Conservation (phyloP, 352 stramenopile species). For the Salisapilia sapeloensis region DNA sequence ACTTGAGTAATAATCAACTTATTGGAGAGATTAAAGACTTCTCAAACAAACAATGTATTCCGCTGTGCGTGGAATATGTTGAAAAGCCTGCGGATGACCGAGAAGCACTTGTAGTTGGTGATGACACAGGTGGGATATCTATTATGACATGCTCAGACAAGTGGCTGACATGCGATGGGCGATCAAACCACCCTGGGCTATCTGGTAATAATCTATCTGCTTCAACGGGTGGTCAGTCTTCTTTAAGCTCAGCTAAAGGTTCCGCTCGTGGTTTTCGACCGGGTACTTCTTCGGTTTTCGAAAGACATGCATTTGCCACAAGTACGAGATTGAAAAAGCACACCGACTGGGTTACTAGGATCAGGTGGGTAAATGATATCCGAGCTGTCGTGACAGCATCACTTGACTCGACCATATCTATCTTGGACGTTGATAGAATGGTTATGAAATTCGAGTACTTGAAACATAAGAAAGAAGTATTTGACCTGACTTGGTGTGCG, state of each 20-base stretch:
- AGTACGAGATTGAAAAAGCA: slow-evolving; percentile 68
- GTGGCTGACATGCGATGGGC: slow-evolving; percentile 51
- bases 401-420: slow-evolving; percentile 64
- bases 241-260: not conserved
- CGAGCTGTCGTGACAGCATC: slow-evolving; percentile 60
- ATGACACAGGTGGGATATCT: slow-evolving; percentile 57
- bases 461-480: slow-evolving; percentile 69
- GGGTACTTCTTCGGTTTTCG: slow-evolving; percentile 5
- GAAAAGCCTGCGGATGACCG: slow-evolving; percentile 52
- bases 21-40: slow-evolving; percentile 67
- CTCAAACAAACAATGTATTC: slow-evolving; percentile 58
- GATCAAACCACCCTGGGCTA: slow-evolving; percentile 12
- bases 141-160: slow-evolving; percentile 53
- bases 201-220: not conserved
- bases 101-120: slow-evolving; percentile 58
- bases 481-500: slow-evolving; percentile 60
- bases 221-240: not conserved
- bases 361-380: slow-evolving; percentile 76
- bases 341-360: slow-evolving; percentile 67
- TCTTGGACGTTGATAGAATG: slow-evolving; percentile 63
- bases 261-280: not conserved
- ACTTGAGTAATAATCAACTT: slow-evolving; percentile 40
- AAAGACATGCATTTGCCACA: slow-evolving; percentile 42
- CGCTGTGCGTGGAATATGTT: slow-evolving; percentile 65
- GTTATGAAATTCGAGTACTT: slow-evolving; percentile 74